Conservation (phyloP, 1,139 yeast species). For the Hyphopichia pseudoburtonii region DNA sequence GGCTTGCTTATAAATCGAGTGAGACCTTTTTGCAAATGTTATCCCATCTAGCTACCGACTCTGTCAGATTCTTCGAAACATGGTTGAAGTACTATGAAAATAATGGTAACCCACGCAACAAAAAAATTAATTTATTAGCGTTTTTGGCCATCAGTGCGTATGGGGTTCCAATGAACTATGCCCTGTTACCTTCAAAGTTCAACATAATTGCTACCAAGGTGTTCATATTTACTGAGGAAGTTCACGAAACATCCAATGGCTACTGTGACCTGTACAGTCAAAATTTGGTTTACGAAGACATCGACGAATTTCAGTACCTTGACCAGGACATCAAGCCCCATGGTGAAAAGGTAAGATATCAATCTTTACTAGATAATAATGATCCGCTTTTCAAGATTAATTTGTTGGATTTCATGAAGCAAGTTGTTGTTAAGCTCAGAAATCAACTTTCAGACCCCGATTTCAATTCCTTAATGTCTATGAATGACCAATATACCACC, state of each 20-base stretch:
- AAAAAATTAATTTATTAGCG: constrained; percentile 64
- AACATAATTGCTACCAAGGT: constrained; percentile 50
- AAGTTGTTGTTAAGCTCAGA: constrained; percentile 21
- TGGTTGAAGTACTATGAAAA: constrained; percentile 44
- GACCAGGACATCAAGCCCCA: constrained; percentile 50
- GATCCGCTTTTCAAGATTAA: constrained; percentile 66
- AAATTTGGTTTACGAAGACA: constrained; percentile 54
- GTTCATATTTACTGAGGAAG: constrained; percentile 69
- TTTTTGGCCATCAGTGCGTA: constrained; percentile 41
- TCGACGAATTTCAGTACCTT: constrained; percentile 47
- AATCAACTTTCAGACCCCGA: constrained; percentile 19
- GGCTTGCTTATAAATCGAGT: constrained; percentile 51
- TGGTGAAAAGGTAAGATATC: constrained; percentile 60
- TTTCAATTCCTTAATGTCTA: constrained; percentile 25
- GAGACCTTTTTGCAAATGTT: constrained; percentile 40
- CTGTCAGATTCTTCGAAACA: constrained; percentile 21
- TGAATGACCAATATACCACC: constrained; percentile 33
- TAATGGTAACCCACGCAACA: constrained; percentile 67
- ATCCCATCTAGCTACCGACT: constrained; percentile 29
- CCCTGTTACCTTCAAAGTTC: constrained; percentile 22
- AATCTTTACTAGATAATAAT: constrained; percentile 37
- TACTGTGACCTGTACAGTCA: constrained; percentile 63
- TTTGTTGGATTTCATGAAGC: constrained; percentile 26
- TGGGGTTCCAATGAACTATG: constrained; percentile 21
- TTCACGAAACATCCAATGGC: constrained; percentile 60